Base-by-base conservation (phyloP, 192 early-diverging fungal species). In the Martensiomyces pterosporus region DNA sequence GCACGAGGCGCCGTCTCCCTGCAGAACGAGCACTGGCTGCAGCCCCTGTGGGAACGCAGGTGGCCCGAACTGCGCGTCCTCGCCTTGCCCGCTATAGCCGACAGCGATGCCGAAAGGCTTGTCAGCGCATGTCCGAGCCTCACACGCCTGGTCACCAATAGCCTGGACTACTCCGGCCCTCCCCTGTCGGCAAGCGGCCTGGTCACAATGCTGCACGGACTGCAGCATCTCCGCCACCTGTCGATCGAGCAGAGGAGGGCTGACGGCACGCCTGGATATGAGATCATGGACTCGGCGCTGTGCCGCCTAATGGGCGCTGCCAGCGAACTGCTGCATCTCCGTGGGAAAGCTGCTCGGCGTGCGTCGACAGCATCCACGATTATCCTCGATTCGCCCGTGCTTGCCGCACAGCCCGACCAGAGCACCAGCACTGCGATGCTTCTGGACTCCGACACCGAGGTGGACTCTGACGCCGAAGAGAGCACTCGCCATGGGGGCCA, bases 151-250 rank as follows among this genome's bases (percentile, higher is more conserved):
- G 34, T 45, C 9, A 73, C 69, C 3, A 39, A 53, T 45, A 73
- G 69, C 43, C 62, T 73, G 25, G 69, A 73, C 62, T 73, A 73
- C 42, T 25, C 62, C 19, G 69, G 69, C 3, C 69, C 69, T 29
- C 57, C 33, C n/a, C 57, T 73, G 35, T 61, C 62, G 9, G 57
- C 69, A 4, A 37, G 40, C 12, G 69, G 62, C 1, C 57, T 73
- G 13, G 69, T 56, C 9, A 33, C 15, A 4, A 5, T 65, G 16
- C 47, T 73, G 48, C 53, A 48, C 33, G 33, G 53, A 6, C 39
- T 73, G 41, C 53, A 40, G 39, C 47, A 43, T 25, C 69, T 73
- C 49, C 53, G 53, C 10, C 46, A 73, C 40, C 51, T 73, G 52
- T 44, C 62, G 2, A 50, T 73, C 43, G 69, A 65, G 38, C 69